Evolutionary conservation across 257 asterid species (phyloP).

Genomic region (Forsythia viridissima): DNA sequence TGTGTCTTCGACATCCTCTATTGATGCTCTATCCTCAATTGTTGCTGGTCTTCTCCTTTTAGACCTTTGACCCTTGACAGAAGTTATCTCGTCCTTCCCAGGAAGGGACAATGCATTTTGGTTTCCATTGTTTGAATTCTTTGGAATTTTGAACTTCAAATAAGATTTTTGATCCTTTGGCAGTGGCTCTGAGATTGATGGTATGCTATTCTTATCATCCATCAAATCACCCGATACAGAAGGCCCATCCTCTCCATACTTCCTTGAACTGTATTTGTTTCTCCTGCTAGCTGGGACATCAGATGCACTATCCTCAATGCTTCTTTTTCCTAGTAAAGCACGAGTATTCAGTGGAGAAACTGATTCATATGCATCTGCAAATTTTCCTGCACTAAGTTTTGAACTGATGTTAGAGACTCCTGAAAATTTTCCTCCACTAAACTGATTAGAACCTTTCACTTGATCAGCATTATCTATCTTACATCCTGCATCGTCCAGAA

Average conservation of each 20-base stretch:
- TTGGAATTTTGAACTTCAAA: slow-evolving; percentile 76
- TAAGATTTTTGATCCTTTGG: slow-evolving; percentile 60
- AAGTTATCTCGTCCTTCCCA: slow-evolving; percentile 64
- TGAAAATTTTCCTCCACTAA: not conserved
- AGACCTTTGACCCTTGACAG: slow-evolving; percentile 85
- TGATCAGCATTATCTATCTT: not conserved
- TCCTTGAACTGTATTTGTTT: slow-evolving; percentile 38
- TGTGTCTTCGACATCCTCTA: slow-evolving; percentile 50
- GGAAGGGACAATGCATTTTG: slow-evolving; percentile 47
- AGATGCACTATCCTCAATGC: slow-evolving; percentile 42
- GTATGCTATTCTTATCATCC: slow-evolving; percentile 40
- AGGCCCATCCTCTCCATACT: slow-evolving; percentile 35
- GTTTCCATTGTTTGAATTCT: slow-evolving; percentile 57
- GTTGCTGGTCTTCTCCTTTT: slow-evolving; percentile 73
- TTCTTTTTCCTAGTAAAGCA: slow-evolving; percentile 52
- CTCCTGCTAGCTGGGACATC: slow-evolving; percentile 46
- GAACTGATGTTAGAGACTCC: not conserved
- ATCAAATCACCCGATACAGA: slow-evolving; percentile 37
- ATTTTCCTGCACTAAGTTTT: slow-evolving; percentile 26
- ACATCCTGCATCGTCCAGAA: not conserved
- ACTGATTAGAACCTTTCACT: not conserved
- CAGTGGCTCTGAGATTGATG: slow-evolving; percentile 35
- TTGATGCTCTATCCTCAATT: slow-evolving; percentile 31
- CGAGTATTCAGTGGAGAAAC: slow-evolving; percentile 44
- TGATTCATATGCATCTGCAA: slow-evolving; percentile 42